Evolutionary conservation across 176 grass and related monocot genomes (phyloP), one percentile per base, ranked within the genome.

Genomic region (Eragrostis nindensis): DNA sequence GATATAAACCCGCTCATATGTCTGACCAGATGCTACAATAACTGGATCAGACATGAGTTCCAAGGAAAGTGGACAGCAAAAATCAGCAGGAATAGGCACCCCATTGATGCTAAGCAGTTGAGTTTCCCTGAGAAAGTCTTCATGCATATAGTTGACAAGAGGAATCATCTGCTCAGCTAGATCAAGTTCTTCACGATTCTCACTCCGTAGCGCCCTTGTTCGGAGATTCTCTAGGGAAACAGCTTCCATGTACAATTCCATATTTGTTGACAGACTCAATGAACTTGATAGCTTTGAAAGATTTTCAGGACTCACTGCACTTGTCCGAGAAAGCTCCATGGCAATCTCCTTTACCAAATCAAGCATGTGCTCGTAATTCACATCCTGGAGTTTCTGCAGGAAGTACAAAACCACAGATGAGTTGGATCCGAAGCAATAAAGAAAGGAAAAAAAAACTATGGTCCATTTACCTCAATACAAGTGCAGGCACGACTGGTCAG

Each of bases 1-100:
- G 66, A 95, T 99, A 89, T 93, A 99, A 67, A 90, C 93, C 30
- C 90, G 81, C 78, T 99, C 96, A 68, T 99, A 99, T 29, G 96
- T 99, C 85, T 99, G 96, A 81, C 96, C 96, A 71, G 96, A 99
- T 40, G 92, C 90, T 67, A 99, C 93, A 73, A 99, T 99, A 66
- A 99, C 96, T 65, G 96, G 96, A 87, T 99, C 96, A 36, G 90
- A 99, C 96, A 99, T 99, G 49, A 99, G 76, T 71, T 95, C 89
- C 61, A 93, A 77, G 77, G 96, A 99, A 62, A 98, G 92, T 0
- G 96, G 96, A 18, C 96, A 95, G 70, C 96, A 98, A 79, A 98
- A 98, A 83, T 98, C 96, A 72, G 96, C 47, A 71, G 96, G 96
- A 88, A 99, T 95, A 30, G 92, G 90, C 38, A 99, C 79, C n/a